phyloP scores from a whole-genome alignment of 148 eudicot genomes.

The Rheum nobile region DNA sequence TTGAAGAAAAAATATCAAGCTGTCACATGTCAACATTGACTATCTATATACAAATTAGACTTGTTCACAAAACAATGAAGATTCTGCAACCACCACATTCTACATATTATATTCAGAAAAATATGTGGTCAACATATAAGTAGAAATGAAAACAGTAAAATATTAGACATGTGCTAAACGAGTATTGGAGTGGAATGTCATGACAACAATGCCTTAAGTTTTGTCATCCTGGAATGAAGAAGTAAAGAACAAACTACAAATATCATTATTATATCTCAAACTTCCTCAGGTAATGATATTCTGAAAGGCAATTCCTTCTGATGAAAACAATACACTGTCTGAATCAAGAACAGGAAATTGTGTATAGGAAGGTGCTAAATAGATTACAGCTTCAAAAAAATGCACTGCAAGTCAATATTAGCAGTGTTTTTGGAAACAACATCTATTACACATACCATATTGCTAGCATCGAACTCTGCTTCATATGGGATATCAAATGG shows the following conservation, averaged over 20 bases:
- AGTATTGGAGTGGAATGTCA: not conserved
- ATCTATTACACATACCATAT: conserved; percentile 39
- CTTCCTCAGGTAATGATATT: not conserved
- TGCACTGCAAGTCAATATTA: not conserved
- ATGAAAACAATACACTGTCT: not conserved
- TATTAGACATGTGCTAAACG: not conserved
- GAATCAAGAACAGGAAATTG: not conserved
- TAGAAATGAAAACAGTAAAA: not conserved
- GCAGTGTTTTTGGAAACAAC: not conserved
- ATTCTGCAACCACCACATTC: not conserved
- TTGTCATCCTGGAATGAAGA: not conserved
- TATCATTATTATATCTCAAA: not conserved
- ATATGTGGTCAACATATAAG: not conserved
- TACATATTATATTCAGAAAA: not conserved
- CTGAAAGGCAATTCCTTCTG: not conserved
- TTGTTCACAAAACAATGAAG: not conserved
- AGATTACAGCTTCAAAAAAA: not conserved
- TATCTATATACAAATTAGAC: not conserved
- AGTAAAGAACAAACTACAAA: not conserved
- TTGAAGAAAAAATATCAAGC: not conserved
- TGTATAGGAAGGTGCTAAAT: not conserved
- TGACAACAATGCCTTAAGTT: not conserved
- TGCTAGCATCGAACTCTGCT: conserved; percentile 36
- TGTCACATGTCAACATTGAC: not conserved
- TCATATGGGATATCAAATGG: conserved; percentile 72